phyloP scores from a whole-genome alignment of 495 filamentous ascomycete genomes.

The Podospora conica region DNA sequence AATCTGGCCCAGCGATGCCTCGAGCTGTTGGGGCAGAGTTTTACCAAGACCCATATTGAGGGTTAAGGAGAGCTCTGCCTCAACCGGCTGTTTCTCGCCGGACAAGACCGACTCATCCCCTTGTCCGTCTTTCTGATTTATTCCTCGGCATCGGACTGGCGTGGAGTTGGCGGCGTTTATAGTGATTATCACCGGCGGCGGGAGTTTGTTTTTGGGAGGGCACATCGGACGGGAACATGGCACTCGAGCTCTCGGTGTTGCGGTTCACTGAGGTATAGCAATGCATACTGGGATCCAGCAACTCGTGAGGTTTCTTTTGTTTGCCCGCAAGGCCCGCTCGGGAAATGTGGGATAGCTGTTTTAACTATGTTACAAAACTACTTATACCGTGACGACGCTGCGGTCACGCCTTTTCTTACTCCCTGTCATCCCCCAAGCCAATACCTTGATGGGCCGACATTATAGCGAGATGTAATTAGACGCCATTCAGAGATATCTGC shows the following conservation, averaged over 20 bases:
- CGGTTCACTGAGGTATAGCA: not conserved
- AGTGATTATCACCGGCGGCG: slow-evolving; percentile 26
- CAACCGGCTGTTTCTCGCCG: not conserved
- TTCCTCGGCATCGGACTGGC: slow-evolving; percentile 31
- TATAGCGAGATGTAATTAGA: slow-evolving; percentile 27
- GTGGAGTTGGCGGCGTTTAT: slow-evolving; percentile 37
- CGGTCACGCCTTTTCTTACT: not conserved
- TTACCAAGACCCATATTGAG: slow-evolving; percentile 50
- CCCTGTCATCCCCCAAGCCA: not conserved
- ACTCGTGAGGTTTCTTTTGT: not conserved
- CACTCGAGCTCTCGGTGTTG: not conserved
- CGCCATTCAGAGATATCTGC: slow-evolving; percentile 14
- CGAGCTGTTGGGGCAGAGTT: slow-evolving; percentile 68
- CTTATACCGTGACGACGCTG: not conserved
- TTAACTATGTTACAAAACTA: not conserved
- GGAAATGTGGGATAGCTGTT: not conserved
- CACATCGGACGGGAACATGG: slow-evolving; percentile 15
- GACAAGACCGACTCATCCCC: not conserved
- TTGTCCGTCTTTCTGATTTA: slow-evolving; percentile 24
- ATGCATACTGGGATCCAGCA: not conserved
- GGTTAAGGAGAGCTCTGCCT: slow-evolving; percentile 30
- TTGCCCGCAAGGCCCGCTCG: not conserved
- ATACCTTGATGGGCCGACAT: not conserved
- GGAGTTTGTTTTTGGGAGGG: slow-evolving; percentile 11
- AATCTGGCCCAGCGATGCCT: slow-evolving; percentile 83